phyloP scores from a whole-genome alignment of 495 filamentous ascomycete species.

The Lineolata rhizophorae region DNA sequence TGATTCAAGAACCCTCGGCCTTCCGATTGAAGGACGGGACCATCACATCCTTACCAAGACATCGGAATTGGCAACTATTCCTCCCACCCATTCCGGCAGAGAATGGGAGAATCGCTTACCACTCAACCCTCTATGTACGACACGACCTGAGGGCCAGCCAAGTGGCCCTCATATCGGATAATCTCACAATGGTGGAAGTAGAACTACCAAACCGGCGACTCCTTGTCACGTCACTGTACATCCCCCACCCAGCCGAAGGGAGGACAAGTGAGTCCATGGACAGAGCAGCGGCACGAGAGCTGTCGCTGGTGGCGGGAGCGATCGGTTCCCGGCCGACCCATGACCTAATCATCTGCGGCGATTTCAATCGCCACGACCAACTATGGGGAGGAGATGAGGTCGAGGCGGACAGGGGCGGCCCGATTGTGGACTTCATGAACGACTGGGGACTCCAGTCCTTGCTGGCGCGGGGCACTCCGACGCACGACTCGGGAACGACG shows the following conservation, averaged over 20 bases:
- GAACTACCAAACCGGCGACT: neutral
- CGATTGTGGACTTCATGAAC: neutral
- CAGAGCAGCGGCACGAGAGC: neutral
- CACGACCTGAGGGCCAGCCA: neutral
- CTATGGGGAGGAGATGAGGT: neutral
- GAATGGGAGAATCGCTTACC: neutral
- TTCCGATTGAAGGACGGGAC: neutral
- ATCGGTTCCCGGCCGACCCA: neutral
- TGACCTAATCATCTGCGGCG: no score
- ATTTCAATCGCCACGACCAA: neutral
- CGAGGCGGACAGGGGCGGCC: neutral
- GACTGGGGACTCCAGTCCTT: neutral
- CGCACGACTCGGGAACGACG: neutral
- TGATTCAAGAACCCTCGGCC: neutral
- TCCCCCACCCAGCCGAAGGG: neutral
- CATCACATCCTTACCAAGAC: neutral
- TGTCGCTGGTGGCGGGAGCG: neutral
- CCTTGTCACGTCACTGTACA: neutral
- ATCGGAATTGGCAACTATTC: neutral
- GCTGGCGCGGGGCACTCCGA: neutral
- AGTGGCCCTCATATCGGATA: neutral
- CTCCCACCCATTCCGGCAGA: neutral
- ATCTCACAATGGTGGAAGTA: neutral
- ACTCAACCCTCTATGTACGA: neutral
- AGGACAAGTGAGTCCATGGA: neutral